phyloP scores from a whole-genome alignment of 495 filamentous ascomycete species.

The Hypoxylon cercidicola region DNA sequence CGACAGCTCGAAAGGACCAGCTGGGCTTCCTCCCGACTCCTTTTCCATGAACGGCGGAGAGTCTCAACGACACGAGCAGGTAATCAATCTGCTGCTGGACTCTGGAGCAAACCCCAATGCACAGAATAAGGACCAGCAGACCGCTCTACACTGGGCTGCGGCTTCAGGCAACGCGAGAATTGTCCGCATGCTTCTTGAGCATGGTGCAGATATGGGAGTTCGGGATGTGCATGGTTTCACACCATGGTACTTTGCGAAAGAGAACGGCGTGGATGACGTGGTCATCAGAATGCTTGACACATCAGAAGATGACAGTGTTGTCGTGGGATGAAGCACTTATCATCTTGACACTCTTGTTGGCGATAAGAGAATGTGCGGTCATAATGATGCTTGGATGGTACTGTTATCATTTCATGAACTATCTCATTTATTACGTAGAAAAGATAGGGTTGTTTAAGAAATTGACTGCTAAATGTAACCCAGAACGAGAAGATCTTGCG shows the following conservation, averaged over 20 bases:
- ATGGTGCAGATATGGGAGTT: neutral
- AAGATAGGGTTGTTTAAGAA: no score
- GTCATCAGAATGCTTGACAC: neutral
- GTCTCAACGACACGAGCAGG: constrained; percentile 3
- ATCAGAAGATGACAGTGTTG: neutral
- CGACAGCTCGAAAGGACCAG: neutral
- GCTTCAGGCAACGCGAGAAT: constrained; percentile 5
- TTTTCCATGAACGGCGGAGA: constrained; percentile 5
- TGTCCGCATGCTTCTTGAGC: neutral
- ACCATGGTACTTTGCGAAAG: constrained; percentile 3
- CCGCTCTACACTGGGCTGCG: constrained; percentile 8
- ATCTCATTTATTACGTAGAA: no score
- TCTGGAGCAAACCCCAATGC: constrained; percentile 6
- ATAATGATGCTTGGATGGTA: no score
- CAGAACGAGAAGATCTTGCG: no score
- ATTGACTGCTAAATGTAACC: no score
- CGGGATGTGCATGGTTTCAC: constrained; percentile 6
- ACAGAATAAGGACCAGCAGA: constrained; percentile 2
- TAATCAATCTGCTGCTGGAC: constrained; percentile 1
- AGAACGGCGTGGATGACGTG: neutral
- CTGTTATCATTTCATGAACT: no score
- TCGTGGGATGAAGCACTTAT: no score
- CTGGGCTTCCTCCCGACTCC: neutral
- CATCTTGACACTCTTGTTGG: no score
- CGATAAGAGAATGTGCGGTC: no score